These are phyloP conservation scores for Phytopythium ostracodes DNA, from an alignment of 352 stramenopile genomes.

Conservation along the genomic window DNA sequence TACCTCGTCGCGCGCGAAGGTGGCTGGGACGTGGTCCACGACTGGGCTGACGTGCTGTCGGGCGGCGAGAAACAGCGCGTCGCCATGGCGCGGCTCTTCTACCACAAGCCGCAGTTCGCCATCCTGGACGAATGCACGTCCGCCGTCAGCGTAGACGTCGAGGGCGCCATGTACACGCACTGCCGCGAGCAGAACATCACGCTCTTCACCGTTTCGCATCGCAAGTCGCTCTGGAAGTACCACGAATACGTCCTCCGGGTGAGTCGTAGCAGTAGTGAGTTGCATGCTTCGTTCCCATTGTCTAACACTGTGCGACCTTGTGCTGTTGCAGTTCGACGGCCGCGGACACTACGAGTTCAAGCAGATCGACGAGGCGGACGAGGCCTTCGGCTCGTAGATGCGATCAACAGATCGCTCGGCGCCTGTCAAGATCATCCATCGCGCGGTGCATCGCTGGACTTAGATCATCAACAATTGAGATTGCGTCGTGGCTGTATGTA, in stretches of 20 bases:
- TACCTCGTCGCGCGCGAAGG: constrained; percentile 73
- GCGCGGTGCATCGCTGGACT: no score
- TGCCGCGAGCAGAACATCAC: constrained; percentile 88
- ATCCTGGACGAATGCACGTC: constrained; percentile 89
- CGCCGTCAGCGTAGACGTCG: constrained; percentile 82
- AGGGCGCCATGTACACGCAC: constrained; percentile 85
- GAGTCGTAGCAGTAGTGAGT: constrained; percentile 8
- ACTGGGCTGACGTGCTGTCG: constrained; percentile 87
- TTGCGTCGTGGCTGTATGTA: background rate
- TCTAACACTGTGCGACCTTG: constrained; percentile 6
- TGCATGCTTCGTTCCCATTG: background rate
- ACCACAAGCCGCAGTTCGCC: constrained; percentile 88
- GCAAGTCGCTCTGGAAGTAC: constrained; percentile 89
- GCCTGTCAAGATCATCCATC: no score
- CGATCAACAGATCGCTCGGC: no score
- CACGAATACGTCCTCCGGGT: constrained; percentile 84
- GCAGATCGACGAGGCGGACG: constrained; percentile 73
- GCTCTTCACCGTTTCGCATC: constrained; percentile 89
- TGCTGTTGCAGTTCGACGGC: constrained; percentile 64
- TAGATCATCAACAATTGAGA: constrained; percentile 2
- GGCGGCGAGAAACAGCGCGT: constrained; percentile 91
- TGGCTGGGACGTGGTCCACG: constrained; percentile 74
- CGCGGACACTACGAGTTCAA: constrained; percentile 85
- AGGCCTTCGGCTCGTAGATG: constrained; percentile 74
- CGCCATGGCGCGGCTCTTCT: constrained; percentile 88